Conservation (phyloP, 345 rosid genomes). For the Cardiospermum halicacabum region DNA sequence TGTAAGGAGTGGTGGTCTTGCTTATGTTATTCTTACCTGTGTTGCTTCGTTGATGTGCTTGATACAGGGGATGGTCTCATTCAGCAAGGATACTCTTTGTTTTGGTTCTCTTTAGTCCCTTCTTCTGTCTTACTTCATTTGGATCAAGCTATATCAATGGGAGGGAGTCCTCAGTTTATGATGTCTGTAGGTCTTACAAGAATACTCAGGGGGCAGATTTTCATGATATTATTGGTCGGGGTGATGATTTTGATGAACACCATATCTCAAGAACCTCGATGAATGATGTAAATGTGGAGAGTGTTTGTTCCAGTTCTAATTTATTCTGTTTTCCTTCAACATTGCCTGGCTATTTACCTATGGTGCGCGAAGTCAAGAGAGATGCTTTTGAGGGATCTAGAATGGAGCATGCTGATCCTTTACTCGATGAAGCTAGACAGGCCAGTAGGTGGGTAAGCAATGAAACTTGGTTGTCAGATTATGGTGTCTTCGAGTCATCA, state of each 20-base stretch:
- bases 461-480: constrained; percentile 37
- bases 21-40: not conserved
- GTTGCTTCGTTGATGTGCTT: constrained; percentile 16
- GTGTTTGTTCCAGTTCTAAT: constrained; percentile 43
- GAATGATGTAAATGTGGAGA: constrained; percentile 19
- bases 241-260: constrained; percentile 25
- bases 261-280: constrained; percentile 21
- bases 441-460: constrained; percentile 27
- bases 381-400: constrained; percentile 33
- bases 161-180: constrained; percentile 36
- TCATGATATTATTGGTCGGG: constrained; percentile 20
- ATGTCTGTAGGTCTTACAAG: constrained; percentile 36
- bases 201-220: constrained; percentile 25
- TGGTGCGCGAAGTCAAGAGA: constrained; percentile 17
- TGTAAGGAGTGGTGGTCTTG: too few relatives aligned
- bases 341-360: constrained; percentile 32
- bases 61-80: constrained; percentile 45
- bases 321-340: constrained; percentile 69
- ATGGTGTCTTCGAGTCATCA: constrained; percentile 36
- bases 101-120: constrained; percentile 49
- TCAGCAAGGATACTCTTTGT: constrained; percentile 36
- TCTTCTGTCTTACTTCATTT: constrained; percentile 38
- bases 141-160: constrained; percentile 39
- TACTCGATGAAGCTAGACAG: constrained; percentile 26
- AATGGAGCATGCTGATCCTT: constrained; percentile 24